phyloP scores from a whole-genome alignment of 768 basidiomycete genomes.

The Amanita polypyramis region DNA sequence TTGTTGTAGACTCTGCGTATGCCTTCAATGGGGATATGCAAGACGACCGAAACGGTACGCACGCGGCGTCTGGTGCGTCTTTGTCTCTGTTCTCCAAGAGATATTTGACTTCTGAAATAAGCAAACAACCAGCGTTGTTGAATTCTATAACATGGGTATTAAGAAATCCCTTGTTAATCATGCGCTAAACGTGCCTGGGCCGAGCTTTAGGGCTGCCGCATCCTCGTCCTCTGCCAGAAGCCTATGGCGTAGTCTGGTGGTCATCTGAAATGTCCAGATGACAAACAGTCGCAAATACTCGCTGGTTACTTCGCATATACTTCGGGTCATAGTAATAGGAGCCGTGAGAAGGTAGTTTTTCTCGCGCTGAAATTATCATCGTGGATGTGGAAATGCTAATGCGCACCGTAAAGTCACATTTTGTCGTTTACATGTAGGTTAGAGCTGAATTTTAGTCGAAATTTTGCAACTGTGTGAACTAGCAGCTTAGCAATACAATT shows the following conservation, averaged over 20 bases:
- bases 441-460: too few relatives aligned
- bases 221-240: slow-evolving; percentile 72
- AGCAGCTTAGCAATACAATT: too few relatives aligned
- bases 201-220: slow-evolving; percentile 75
- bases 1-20: slow-evolving; percentile 83
- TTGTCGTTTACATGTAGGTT: too few relatives aligned
- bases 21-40: not conserved
- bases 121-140: slow-evolving; percentile 82
- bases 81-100: slow-evolving; percentile 81
- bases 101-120: slow-evolving; percentile 90
- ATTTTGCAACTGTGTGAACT: too few relatives aligned
- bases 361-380: too few relatives aligned
- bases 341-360: too few relatives aligned
- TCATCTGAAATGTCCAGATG: slow-evolving; percentile 23
- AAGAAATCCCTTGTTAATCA: not conserved
- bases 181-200: slow-evolving; percentile 38
- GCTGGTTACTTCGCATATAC: too few relatives aligned
- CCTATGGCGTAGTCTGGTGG: slow-evolving; percentile 57
- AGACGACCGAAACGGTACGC: slow-evolving; percentile 15
- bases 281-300: slow-evolving; percentile 1
- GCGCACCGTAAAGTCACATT: too few relatives aligned
- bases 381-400: too few relatives aligned
- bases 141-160: slow-evolving; percentile 44
- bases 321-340: too few relatives aligned
- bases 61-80: slow-evolving; percentile 84